A percentile compares a stretch with the other conserved stretches of the same genome.
phyloP scores from a whole-genome alignment of 306 rosid species.

The Luffa aegyptiaca region DNA sequence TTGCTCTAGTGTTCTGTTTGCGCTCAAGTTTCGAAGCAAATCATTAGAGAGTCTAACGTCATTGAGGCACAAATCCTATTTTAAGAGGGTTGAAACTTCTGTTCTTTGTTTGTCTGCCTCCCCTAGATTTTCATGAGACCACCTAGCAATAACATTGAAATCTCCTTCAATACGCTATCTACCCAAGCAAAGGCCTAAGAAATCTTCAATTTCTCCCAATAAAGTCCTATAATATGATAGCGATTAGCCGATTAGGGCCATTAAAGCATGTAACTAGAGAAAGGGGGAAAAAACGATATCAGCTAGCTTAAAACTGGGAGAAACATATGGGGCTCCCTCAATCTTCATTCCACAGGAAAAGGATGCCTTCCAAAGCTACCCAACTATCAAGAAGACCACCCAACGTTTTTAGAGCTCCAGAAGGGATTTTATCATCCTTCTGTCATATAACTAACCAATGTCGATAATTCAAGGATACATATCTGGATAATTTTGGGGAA shows the following conservation, averaged over 20 bases:
- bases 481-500: background rate
- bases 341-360: background rate
- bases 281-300: background rate
- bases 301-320: background rate
- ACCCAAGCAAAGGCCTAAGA: background rate
- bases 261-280: background rate
- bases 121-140: background rate
- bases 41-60: background rate
- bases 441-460: background rate
- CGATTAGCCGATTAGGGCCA: background rate
- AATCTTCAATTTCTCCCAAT: background rate
- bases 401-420: background rate
- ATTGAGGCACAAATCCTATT: background rate
- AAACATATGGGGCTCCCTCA: background rate
- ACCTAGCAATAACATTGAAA: background rate
- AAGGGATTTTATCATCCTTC: background rate
- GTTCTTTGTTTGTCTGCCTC: background rate
- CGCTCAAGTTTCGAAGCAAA: background rate
- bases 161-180: background rate
- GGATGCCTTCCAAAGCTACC: background rate
- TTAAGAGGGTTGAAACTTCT: background rate
- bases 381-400: background rate
- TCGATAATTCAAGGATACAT: background rate
- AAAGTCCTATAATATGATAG: background rate
- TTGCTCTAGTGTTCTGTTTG: background rate